Conservation (phyloP, 164 flowering plant species). For the Liriodendron chinense region DNA sequence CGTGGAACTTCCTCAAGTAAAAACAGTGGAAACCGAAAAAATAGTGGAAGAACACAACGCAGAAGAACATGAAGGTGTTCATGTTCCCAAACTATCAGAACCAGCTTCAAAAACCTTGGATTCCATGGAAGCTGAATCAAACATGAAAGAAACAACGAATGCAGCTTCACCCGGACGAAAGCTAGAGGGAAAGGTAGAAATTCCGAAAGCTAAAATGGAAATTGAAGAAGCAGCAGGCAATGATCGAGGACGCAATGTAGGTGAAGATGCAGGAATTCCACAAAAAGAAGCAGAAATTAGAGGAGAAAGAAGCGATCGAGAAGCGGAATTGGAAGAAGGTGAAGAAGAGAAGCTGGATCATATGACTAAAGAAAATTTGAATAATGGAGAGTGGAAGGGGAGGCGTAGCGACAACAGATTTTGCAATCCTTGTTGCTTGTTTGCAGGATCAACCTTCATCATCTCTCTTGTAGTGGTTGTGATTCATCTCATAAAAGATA, state of each 20-base stretch:
- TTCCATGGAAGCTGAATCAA: too few species aligned
- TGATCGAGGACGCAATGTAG: neutral
- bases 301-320: neutral
- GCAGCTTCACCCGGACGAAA: neutral
- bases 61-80: neutral
- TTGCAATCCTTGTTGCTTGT: neutral
- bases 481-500: neutral
- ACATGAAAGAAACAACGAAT: neutral
- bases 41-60: neutral
- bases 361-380: neutral
- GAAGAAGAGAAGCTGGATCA: too few species aligned
- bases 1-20: neutral
- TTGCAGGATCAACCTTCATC: neutral
- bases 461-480: neutral
- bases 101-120: neutral
- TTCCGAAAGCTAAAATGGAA: neutral
- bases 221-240: neutral
- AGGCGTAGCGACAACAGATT: neutral
- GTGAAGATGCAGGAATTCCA: neutral
- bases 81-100: neutral
- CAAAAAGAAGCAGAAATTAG: neutral
- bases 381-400: neutral
- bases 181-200: neutral
- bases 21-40: neutral
- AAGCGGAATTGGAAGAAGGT: neutral